Conservation (phyloP, 306 rosid genomes). For the Comarum palustre region DNA sequence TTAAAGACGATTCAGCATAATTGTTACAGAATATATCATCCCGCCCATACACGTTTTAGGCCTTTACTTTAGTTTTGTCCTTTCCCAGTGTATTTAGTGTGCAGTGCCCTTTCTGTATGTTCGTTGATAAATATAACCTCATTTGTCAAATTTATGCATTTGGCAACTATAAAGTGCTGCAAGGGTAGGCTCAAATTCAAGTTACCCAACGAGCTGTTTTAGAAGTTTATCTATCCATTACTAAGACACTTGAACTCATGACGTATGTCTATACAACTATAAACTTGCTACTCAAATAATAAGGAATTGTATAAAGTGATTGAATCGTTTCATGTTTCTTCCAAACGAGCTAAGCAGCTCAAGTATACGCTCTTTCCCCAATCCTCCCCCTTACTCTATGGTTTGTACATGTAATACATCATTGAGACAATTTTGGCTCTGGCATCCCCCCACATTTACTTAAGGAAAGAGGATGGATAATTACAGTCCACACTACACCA, state of each 20-base stretch:
- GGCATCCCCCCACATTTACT: background rate
- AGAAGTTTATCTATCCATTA: background rate
- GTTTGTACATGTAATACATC: background rate
- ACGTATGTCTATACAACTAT: background rate
- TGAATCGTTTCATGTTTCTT: background rate
- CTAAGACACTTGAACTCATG: background rate
- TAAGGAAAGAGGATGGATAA: background rate
- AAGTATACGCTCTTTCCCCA: background rate
- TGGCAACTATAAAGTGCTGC: background rate
- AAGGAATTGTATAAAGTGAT: background rate
- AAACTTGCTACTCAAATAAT: background rate
- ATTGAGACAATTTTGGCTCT: background rate
- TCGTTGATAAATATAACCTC: background rate
- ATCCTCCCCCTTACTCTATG: background rate
- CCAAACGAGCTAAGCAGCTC: background rate
- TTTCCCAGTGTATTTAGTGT: background rate
- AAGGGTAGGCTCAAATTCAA: background rate
- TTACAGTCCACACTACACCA: background rate
- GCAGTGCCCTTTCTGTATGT: background rate
- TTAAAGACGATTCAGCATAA: background rate
- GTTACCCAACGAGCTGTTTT: background rate
- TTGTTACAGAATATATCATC: background rate
- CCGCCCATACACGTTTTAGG: background rate
- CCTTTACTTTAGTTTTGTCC: background rate
- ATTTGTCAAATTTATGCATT: background rate